Evolutionary conservation across 2,329 filamentous ascomycete genomes (phyloP), one percentile per base, ranked within the genome.

Genomic region (Rhynchosporium secalis): DNA sequence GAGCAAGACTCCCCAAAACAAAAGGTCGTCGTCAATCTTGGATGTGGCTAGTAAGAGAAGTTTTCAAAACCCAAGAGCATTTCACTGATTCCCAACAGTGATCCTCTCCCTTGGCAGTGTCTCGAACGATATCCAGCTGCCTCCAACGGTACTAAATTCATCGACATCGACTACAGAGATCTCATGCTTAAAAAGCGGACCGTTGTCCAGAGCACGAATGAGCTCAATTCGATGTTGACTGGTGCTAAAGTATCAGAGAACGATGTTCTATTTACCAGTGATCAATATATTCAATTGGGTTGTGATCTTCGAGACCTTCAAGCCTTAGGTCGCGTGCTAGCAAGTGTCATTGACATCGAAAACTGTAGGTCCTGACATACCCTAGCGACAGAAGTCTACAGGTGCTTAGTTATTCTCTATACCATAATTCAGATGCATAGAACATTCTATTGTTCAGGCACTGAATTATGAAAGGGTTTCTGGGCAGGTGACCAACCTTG

Each of bases 131-230:
- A 92, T 72, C 77, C 83, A 0, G 76, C 81, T 33, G 74, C 81
- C 20, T 89, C 86, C 69, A 72, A 79, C 33, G 76, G 83, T 62
- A 83, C 83, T 33, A 82, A 81, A 15, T 96, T 96, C 70, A 81
- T 96, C 57, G 92, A 97, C 73, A 84, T 96, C 58, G 93, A 96
- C 74, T 96, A 95, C 70, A 88, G 87, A 9, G 86, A 91, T 63
- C 79, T 96, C 56, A 92, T 96, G 76, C 74, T 81, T 51, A 87
- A 85, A 74, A 96, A 96, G 76, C 81, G 85, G 64, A 79, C 82
- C 36, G 81, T 89, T 26, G 88, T 96, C 48, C 76, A 84, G 43
- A 79, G 81, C 52, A 90, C 86, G 0, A 78, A 82, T 3, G 83
- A 86, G 66, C 79, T 94, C 4, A 79, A 79, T 61, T 77, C 78